Evolutionary conservation across 768 basidiomycete species (phyloP), one percentile per base, ranked within the genome.

Genomic region (Inosperma sp.): DNA sequence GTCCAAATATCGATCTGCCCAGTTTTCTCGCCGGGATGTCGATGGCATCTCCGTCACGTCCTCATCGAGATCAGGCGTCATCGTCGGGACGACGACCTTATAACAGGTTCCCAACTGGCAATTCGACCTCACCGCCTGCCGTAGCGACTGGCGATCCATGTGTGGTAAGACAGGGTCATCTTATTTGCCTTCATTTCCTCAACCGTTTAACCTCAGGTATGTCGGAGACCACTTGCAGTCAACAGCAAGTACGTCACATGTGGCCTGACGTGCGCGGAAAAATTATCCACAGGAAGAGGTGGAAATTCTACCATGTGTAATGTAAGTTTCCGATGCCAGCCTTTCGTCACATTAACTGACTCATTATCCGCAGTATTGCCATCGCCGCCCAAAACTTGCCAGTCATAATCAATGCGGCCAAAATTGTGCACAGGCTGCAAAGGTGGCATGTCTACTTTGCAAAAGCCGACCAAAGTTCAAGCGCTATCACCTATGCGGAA

Each of bases 381-480:
- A 67, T 54, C 59, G 61, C 25, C 56, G 51, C 16, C 61, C 61
- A 14, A 65, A 60, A 41, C 23, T 49, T 3, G 23, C 43, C 3
- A 60, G 61, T 25, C 48, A 60, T 14, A 54, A 55, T 23, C 65
- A 67, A 49, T 67, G 65, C 27, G 57, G 65, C 17, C 29, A 54
- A 10, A 46, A 45, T 2, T 67, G 65, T 45, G 34, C 34, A 5
- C 56, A 60, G 13, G 61, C 45, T 3, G 65, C 65, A 2, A 65
- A 60, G 34, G 2, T 58, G 2, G 62, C 65, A 1, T 67, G 65
- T 46, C 46, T 67, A 17, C 35, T 64, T 10, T 67, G 65, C 51
- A 65, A 62, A 36, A 59, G 58, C 30, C 57, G 63, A 3, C 63
- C 63, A 0, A 65, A 59, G 47, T 53, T 47, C 25, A 60, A 62